Conservation (phyloP, 768 basidiomycete genomes). For the Lactarius tabidus region DNA sequence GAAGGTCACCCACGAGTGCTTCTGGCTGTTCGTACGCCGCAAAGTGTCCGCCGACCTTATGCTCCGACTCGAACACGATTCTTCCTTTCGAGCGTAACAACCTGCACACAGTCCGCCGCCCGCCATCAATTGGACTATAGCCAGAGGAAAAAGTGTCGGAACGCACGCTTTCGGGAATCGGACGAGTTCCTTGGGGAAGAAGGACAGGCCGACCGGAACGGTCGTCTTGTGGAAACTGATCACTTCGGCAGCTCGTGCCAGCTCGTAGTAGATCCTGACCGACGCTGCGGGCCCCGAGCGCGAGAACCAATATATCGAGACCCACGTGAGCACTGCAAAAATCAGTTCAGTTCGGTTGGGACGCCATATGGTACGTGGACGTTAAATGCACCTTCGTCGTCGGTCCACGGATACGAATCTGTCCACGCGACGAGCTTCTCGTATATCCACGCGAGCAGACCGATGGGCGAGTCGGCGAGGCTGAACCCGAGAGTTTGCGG, state of each 20-base stretch:
- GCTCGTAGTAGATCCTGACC: constrained; percentile 56
- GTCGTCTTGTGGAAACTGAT: not conserved
- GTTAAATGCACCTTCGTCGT: constrained; percentile 50
- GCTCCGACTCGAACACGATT: constrained; percentile 47
- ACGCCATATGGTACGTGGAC: not conserved
- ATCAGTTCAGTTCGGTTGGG: not conserved
- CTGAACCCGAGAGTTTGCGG: constrained; percentile 42
- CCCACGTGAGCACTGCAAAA: constrained; percentile 53
- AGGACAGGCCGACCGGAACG: constrained; percentile 48
- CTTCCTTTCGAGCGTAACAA: constrained; percentile 32
- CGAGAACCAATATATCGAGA: constrained; percentile 58
- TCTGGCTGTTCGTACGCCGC: constrained; percentile 50
- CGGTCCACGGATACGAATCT: constrained; percentile 50
- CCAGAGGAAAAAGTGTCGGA: not conserved
- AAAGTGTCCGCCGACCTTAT: constrained; percentile 55
- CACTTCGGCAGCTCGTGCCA: not conserved
- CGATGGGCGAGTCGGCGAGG: constrained; percentile 53
- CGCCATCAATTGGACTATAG: not conserved
- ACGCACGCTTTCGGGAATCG: constrained; percentile 38
- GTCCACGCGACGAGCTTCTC: constrained; percentile 32
- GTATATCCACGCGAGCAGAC: constrained; percentile 35
- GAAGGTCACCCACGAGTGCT: constrained; percentile 45
- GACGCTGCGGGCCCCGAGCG: constrained; percentile 55
- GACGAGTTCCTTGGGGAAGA: constrained; percentile 49
- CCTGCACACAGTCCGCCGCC: not conserved